Conservation (phyloP, 345 rosid genomes). For the Erysimum cheiranthoides region DNA sequence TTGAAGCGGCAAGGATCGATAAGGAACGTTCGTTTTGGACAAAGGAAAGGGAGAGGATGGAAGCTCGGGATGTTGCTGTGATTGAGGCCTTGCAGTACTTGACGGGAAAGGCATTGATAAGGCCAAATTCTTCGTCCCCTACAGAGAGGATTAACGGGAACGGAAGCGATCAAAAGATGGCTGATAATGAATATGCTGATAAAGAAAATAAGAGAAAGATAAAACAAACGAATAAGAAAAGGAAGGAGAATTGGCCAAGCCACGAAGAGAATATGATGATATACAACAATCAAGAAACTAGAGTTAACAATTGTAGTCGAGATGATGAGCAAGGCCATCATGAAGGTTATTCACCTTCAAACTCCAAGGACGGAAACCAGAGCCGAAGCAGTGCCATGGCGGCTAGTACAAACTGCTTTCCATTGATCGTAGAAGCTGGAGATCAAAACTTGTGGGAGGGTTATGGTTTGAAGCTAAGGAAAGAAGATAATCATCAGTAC, state of each 20-base stretch:
- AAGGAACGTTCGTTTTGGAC: conserved; percentile 77
- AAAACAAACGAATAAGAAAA: conserved; percentile 51
- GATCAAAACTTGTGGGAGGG: conserved; percentile 68
- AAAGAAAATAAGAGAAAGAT: conserved; percentile 48
- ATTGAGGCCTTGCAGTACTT: conserved; percentile 68
- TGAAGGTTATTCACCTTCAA: too few species aligned
- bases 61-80: conserved; percentile 71
- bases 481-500: conserved; percentile 56
- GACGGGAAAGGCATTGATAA: conserved; percentile 47
- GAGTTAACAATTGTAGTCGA: conserved; percentile 39
- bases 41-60: conserved; percentile 78
- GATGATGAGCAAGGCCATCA: conserved; percentile 31
- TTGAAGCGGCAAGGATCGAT: conserved; percentile 64
- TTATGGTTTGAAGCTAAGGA: conserved; percentile 66
- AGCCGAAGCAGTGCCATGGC: conserved; percentile 41
- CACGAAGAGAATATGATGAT: conserved; percentile 32
- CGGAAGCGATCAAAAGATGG: conserved; percentile 32
- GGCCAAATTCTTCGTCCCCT: conserved; percentile 30
- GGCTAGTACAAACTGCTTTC: conserved; percentile 61
- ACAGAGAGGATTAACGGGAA: conserved; percentile 25
- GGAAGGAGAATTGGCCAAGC: conserved; percentile 58
- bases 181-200: conserved; percentile 35
- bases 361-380: conserved; percentile 48
- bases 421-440: conserved; percentile 66
- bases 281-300: conserved; percentile 45